These are phyloP conservation scores for Platanthera guangdongensis DNA, from an alignment of 106 monocot genomes.

Conservation along the genomic window DNA sequence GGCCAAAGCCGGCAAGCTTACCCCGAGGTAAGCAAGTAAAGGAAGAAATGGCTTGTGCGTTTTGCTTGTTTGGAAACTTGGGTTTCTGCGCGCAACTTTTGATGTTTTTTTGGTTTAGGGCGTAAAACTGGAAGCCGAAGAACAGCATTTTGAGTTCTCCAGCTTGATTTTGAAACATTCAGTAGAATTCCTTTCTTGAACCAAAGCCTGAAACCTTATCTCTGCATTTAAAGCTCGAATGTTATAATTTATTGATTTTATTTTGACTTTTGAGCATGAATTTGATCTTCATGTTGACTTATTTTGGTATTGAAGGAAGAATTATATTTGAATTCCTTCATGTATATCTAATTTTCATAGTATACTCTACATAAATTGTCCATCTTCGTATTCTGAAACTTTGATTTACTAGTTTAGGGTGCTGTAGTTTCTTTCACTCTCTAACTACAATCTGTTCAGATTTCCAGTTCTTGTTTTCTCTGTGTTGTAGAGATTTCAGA, in stretches of 20 bases:
- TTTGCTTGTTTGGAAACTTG: not conserved
- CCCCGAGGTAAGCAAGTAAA: not conserved
- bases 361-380: not conserved
- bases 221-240: not conserved
- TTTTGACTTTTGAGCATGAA: not conserved
- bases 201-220: not conserved
- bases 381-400: not conserved
- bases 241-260: not conserved
- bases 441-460: not conserved
- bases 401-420: too few relatives aligned
- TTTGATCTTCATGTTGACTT: not conserved
- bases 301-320: not conserved
- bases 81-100: not conserved
- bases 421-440: not conserved
- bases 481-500: slow-evolving; percentile 7
- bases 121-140: not conserved
- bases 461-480: not conserved
- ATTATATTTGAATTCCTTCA: not conserved
- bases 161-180: too few relatives aligned
- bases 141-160: not conserved
- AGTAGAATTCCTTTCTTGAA: not conserved
- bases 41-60: not conserved
- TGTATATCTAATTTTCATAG: not conserved
- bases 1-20: not conserved
- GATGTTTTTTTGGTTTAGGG: not conserved